These are phyloP conservation scores for Candolleomyces aberdarensis DNA, from an alignment of 768 basidiomycete species.

Conservation along the genomic window DNA sequence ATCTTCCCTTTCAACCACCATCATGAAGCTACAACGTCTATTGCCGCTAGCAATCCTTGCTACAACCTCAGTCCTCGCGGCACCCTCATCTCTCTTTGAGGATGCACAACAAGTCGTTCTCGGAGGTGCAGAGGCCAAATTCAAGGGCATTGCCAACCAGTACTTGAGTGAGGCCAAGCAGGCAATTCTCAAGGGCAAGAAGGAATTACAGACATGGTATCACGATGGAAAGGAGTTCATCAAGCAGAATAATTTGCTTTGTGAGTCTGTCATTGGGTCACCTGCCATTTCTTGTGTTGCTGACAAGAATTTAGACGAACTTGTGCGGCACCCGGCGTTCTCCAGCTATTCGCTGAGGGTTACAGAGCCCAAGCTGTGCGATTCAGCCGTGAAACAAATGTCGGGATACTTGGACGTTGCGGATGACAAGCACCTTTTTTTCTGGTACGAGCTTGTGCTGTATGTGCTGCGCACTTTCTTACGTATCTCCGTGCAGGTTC, in stretches of 20 bases:
- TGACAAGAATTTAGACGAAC: slow-evolving; percentile 48
- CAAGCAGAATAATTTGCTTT: slow-evolving; percentile 66
- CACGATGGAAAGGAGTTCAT: slow-evolving; percentile 64
- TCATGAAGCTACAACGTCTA: slow-evolving; percentile 39
- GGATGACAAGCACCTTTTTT: slow-evolving; percentile 81
- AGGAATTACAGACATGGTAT: slow-evolving; percentile 57
- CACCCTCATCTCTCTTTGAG: slow-evolving; percentile 6
- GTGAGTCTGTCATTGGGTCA: slow-evolving; percentile 40
- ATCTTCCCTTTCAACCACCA: slow-evolving; percentile 9
- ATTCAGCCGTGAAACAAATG: slow-evolving; percentile 73
- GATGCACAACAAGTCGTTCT: slow-evolving; percentile 13
- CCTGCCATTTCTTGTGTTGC: not conserved
- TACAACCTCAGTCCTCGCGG: slow-evolving; percentile 10
- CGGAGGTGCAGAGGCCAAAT: slow-evolving; percentile 4
- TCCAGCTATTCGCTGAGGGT: slow-evolving; percentile 54
- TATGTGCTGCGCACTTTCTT: not conserved
- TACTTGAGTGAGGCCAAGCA: slow-evolving; percentile 43
- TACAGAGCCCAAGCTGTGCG: slow-evolving; percentile 72
- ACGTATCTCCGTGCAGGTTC: slow-evolving; percentile 51
- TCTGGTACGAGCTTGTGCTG: slow-evolving; percentile 53
- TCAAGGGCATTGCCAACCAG: slow-evolving; percentile 26
- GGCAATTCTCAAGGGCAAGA: slow-evolving; percentile 40
- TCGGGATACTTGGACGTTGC: slow-evolving; percentile 84
- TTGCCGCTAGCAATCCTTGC: slow-evolving; percentile 31
- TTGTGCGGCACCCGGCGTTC: slow-evolving; percentile 53